Percentiles rank a stretch among this genome's conserved stretches.
Conservation (phyloP, 352 stramenopile species). For the Blastocystis sp. region DNA sequence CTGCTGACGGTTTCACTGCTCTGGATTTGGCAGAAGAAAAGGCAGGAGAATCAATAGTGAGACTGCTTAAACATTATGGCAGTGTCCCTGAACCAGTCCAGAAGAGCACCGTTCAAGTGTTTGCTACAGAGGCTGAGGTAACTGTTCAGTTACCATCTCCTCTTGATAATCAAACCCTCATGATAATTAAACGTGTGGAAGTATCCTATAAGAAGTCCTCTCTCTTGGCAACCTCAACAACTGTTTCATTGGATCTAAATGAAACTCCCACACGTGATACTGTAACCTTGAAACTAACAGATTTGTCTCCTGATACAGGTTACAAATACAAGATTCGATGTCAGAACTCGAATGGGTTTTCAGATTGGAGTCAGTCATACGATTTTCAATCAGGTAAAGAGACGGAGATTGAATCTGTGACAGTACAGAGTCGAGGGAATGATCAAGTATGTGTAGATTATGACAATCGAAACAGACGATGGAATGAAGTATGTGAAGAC, state of each 20-base stretch:
- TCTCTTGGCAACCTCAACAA: background rate
- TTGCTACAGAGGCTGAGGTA: background rate
- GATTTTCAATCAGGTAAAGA: background rate
- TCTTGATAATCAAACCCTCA: background rate
- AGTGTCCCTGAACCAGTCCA: background rate
- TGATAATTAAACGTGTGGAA: background rate
- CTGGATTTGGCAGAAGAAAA: conserved; percentile 4
- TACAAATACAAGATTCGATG: conserved; percentile 16
- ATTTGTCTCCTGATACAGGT: background rate
- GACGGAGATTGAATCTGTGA: background rate
- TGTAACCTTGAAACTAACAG: background rate
- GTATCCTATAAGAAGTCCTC: background rate
- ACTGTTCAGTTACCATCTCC: background rate
- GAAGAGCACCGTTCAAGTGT: background rate
- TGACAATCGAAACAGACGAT: too few species aligned
- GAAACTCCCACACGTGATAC: background rate
- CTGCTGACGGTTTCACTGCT: conserved; percentile 5
- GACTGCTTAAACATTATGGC: conserved; percentile 18
- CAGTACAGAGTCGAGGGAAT: too few species aligned
- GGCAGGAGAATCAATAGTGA: background rate
- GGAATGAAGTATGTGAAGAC: too few species aligned
- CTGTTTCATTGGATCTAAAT: background rate
- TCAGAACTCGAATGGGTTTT: background rate
- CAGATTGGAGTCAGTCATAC: background rate
- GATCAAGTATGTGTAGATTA: background rate